Conservation (phyloP, 1,284 basidiomycete genomes). For the Polyporus tsugae region DNA sequence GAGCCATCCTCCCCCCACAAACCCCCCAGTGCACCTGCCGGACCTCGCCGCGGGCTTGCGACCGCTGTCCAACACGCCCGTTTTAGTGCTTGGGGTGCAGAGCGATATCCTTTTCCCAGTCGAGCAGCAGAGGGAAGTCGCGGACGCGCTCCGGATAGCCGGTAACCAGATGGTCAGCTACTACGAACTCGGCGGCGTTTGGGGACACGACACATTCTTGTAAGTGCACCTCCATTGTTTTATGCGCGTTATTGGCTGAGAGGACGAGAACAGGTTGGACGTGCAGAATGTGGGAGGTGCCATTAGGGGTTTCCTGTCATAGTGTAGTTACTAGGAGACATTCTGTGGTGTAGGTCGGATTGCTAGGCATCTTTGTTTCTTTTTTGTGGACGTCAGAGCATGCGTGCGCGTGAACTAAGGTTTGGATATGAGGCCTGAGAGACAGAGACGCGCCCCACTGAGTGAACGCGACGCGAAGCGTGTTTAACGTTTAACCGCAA, state of each 20-base stretch:
- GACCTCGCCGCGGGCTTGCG: slow-evolving; percentile 86
- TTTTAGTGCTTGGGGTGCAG: slow-evolving; percentile 93
- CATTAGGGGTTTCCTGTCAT: slow-evolving; percentile 77
- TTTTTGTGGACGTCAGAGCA: not conserved
- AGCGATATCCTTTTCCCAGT: slow-evolving; percentile 97
- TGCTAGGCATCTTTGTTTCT: not conserved
- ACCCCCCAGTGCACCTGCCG: slow-evolving; percentile 79
- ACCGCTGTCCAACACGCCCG: slow-evolving; percentile 82
- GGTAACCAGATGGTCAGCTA: slow-evolving; percentile 92
- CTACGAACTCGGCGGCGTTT: slow-evolving; percentile 97
- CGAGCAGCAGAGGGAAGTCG: slow-evolving; percentile 96
- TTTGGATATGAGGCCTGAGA: not conserved
- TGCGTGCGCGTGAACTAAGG: not conserved
- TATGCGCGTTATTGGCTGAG: slow-evolving; percentile 10
- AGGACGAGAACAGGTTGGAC: slow-evolving; percentile 58
- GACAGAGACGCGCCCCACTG: not conserved
- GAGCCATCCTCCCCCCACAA: slow-evolving; percentile 73
- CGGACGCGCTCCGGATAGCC: slow-evolving; percentile 89
- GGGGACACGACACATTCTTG: slow-evolving; percentile 98
- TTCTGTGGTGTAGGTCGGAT: not conserved
- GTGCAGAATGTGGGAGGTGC: slow-evolving; percentile 83
- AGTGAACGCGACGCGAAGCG: not conserved
- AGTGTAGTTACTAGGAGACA: not conserved
- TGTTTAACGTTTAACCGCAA: not conserved
- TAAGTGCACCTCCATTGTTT: slow-evolving; percentile 42